Percentiles rank a stretch among this genome's conserved stretches.
These are phyloP conservation scores for Annulohypoxylon maeteangense DNA, from an alignment of 495 filamentous ascomycete genomes.

Conservation along the genomic window DNA sequence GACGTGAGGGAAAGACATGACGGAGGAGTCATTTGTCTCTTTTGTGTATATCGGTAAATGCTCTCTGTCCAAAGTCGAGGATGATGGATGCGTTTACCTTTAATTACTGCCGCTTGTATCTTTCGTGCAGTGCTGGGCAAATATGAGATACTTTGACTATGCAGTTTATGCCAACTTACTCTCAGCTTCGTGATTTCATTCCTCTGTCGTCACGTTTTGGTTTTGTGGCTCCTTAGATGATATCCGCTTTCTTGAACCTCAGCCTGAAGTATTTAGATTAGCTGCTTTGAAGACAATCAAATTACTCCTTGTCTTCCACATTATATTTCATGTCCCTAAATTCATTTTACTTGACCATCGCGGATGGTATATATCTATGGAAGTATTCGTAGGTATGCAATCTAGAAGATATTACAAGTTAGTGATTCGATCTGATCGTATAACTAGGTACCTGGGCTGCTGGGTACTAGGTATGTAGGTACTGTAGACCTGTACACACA, in stretches of 20 bases:
- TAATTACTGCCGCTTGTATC: conserved; percentile 26
- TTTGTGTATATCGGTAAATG: conserved; percentile 32
- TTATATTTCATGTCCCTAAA: background rate
- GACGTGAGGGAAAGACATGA: conserved; percentile 23
- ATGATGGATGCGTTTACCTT: conserved; percentile 8
- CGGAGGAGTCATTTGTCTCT: conserved; percentile 36
- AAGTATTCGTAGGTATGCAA: too few relatives aligned
- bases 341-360: too few relatives aligned
- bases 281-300: background rate
- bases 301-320: background rate
- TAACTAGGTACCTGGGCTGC: too few relatives aligned
- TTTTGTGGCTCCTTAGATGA: background rate
- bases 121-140: conserved; percentile 12
- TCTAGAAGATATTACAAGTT: too few relatives aligned
- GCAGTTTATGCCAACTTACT: background rate
- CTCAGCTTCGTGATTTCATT: background rate
- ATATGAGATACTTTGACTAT: conserved; percentile 32
- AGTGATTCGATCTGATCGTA: too few relatives aligned
- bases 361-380: too few relatives aligned
- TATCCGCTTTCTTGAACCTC: background rate
- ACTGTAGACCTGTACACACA: too few relatives aligned
- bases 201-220: background rate
- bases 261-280: background rate
- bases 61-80: conserved; percentile 2
- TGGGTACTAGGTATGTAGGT: too few relatives aligned